Conservation (phyloP, 176 grass and related monocot genomes). For the Aegilops speltoides region DNA sequence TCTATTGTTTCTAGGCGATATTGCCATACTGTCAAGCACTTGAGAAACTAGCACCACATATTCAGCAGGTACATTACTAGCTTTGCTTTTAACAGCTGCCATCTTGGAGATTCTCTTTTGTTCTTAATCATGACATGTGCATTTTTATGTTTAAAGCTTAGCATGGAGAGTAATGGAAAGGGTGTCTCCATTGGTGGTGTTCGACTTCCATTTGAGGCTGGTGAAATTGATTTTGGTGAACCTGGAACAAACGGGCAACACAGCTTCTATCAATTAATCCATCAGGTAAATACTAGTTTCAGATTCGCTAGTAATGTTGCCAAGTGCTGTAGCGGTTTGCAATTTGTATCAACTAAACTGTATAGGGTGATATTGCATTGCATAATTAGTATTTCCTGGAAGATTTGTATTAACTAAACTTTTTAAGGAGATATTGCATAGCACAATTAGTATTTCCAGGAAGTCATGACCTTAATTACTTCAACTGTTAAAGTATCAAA, state of each 20-base stretch:
- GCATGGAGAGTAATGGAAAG: constrained; percentile 99
- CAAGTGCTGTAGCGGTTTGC: not conserved
- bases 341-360: not conserved
- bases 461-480: not conserved
- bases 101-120: constrained; percentile 10
- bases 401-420: not conserved
- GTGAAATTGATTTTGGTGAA: constrained; percentile 99
- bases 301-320: not conserved
- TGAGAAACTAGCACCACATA: constrained; percentile 97
- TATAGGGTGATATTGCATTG: not conserved
- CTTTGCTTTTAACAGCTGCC: constrained; percentile 7
- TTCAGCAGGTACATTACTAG: constrained; percentile 79
- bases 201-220: constrained; percentile 68
- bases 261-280: constrained; percentile 99
- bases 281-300: constrained; percentile 65
- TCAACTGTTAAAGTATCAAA: not conserved
- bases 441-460: not conserved
- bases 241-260: constrained; percentile 99
- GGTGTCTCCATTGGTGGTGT: constrained; percentile 91
- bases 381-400: not conserved
- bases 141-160: constrained; percentile 63
- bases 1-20: constrained; percentile 64
- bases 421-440: not conserved
- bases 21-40: constrained; percentile 94
- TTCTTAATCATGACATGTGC: constrained; percentile 18